Evolutionary conservation across 306 rosid genomes (phyloP), one percentile per base, ranked within the genome.

Genomic region (Delonix regia): DNA sequence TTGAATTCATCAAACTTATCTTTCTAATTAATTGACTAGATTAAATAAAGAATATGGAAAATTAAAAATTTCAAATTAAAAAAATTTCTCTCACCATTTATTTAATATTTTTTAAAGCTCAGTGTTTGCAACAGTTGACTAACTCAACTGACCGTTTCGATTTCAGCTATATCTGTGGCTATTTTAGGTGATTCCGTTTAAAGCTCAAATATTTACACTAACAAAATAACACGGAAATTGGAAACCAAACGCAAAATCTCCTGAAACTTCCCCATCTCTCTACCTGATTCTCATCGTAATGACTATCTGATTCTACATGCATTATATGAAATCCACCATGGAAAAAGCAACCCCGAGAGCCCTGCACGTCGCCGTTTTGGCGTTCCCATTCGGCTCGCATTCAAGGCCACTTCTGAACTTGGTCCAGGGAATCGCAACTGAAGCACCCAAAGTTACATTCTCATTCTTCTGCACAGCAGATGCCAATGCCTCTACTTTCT

Each of bases 371-470:
- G 90, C 89, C 18, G 89, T 80, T 14, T 45, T 90, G 42, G 89
- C 89, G 14, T 88, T 88, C 76, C 94, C 94, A 0, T 90, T 83
- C 39, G 90, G 94, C 2, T 34, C 85, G 7, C 94, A 90, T 65
- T 87, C 92, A 22, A 63, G 10, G 2, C 88, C 92, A 19, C 83
- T 88, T 7, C 78, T 88, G n/a, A 62, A 34, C 61, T 70, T 90
- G 10, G 75, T 77, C 7, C 78, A 47, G 12, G 10, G 30, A n/a
- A 82, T 89, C 27, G 88, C 97, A 0, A 61, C 10, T 2, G 4
- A 73, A 0, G 71, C 90, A 1, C 91, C 90, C 0, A 2, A 62
- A 0, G 81, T 78, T 0, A 53, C 13, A 0, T 89, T 92, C 86
- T 87, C 96, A 0, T 92, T 95, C 88, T 76, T 91, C 67, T 68